Conservation (phyloP, 805 yeast genomes). For the Saccharomycopsis fodiens region DNA sequence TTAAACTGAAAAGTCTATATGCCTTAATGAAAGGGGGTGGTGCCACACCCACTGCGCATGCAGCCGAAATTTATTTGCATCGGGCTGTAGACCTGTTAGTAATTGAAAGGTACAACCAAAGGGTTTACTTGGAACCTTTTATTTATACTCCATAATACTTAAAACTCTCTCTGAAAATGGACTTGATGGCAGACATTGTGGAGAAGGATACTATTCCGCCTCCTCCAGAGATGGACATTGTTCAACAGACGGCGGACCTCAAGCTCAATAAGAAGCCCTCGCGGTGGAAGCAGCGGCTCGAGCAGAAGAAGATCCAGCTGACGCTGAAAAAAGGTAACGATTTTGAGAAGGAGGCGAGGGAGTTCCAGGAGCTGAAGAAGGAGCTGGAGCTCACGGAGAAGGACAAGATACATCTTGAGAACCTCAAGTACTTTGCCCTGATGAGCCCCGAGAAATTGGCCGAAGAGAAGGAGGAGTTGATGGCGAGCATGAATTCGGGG, state of each 20-base stretch:
- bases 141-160: not conserved
- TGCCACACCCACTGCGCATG: too few species aligned
- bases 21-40: too few species aligned
- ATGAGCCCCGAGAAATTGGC: constrained; percentile 64
- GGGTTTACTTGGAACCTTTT: too few species aligned
- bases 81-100: too few species aligned
- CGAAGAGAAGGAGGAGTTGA: constrained; percentile 56
- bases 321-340: constrained; percentile 21
- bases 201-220: constrained; percentile 44
- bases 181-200: constrained; percentile 63
- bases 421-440: constrained; percentile 47
- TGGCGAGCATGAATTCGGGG: constrained; percentile 61
- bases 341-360: constrained; percentile 4
- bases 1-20: too few species aligned
- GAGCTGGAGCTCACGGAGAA: constrained; percentile 43
- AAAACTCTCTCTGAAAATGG: constrained; percentile 35
- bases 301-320: constrained; percentile 28
- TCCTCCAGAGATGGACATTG: constrained; percentile 2
- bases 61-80: too few species aligned
- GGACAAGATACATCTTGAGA: constrained; percentile 72
- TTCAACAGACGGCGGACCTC: constrained; percentile 7
- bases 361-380: constrained; percentile 8
- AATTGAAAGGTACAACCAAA: too few species aligned
- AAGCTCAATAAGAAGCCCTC: constrained; percentile 33
- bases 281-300: constrained; percentile 41